Base-by-base conservation (phyloP, 148 eudicot genomes). In the Spergularia bocconei region DNA sequence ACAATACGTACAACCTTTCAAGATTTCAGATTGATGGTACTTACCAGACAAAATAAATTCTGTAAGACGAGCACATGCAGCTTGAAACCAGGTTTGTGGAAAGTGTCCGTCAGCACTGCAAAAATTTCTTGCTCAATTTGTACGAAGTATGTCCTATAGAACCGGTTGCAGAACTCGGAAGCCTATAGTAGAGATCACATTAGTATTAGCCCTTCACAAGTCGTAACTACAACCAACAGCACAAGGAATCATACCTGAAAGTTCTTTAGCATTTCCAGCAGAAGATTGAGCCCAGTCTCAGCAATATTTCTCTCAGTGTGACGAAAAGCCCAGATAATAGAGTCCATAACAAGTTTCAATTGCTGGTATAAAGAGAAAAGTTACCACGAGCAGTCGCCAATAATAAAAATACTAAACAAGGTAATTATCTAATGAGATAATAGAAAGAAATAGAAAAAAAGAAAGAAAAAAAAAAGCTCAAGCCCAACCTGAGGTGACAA, bases 261-360 rank as follows among this genome's bases (percentile, higher is more conserved):
- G 71, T 96, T 92, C 82, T 91, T 96, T 59, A 89, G 85, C 99
- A 96, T 92, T 85, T 91, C 99, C 67, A 96, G 77, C 36, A 96
- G 82, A 77, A 96, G 98, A 79, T 85, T 96, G 25, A 96, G 85
- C 77, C 99, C 99, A 73, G 98, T 96, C 86, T 96, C 98, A 23
- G 99, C 98, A 80, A 96, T 92, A 80, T 96, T 96, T 80, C 98
- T 79, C 77, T 96, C 99, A 50, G 99, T 96, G 76, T 96, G 99
- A 70, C 99, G 98, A 79, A 96, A 96, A 65, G 99, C 99, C 99
- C 99, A 96, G 70, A 92, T 91, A 48, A 96, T 93, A 13, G 99
- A 96, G 84, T 96, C 97, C 98, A 91, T 96, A 33, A 96, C 98
- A 83, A 92, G 94, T 79, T 96, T 92, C 80, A 96, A 79, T 89